Evolutionary conservation across 768 basidiomycete genomes (phyloP).

Genomic region (Lactarius sp.): DNA sequence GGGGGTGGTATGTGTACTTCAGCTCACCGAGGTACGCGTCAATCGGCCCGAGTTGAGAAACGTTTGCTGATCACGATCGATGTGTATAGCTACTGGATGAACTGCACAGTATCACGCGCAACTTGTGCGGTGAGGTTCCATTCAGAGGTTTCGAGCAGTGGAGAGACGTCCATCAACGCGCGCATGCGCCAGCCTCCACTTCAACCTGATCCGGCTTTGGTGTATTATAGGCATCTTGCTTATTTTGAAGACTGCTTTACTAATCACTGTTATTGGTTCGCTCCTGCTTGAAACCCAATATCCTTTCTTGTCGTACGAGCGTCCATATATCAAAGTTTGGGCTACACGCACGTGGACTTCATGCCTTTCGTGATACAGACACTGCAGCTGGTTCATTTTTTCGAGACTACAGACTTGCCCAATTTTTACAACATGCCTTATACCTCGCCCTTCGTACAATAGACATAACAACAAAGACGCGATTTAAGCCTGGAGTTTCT

Average conservation of each 20-base stretch:
- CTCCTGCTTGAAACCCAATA: not conserved
- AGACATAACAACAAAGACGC: not conserved
- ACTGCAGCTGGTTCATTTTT: not conserved
- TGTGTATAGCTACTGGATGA: slow-evolving; percentile 17
- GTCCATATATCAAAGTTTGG: too few relatives aligned
- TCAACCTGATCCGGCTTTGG: slow-evolving; percentile 27
- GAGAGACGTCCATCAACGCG: slow-evolving; percentile 23
- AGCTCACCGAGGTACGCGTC: slow-evolving; percentile 18
- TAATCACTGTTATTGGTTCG: not conserved
- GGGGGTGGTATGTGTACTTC: slow-evolving; percentile 22
- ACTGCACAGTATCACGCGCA: slow-evolving; percentile 21
- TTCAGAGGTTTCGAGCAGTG: slow-evolving; percentile 25
- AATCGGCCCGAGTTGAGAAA: not conserved
- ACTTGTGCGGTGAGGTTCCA: slow-evolving; percentile 25
- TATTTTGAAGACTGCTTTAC: not conserved
- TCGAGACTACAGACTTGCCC: not conserved
- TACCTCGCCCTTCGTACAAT: slow-evolving; percentile 1
- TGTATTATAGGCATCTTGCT: not conserved
- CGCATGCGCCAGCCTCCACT: slow-evolving; percentile 5
- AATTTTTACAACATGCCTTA: not conserved
- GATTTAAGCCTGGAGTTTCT: slow-evolving; percentile 53
- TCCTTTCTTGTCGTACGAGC: not conserved
- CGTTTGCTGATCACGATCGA: not conserved
- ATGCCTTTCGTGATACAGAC: not conserved
- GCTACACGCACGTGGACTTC: not conserved